Conservation (phyloP, 1,284 basidiomycete species). For the Trichosporon ovoides region DNA sequence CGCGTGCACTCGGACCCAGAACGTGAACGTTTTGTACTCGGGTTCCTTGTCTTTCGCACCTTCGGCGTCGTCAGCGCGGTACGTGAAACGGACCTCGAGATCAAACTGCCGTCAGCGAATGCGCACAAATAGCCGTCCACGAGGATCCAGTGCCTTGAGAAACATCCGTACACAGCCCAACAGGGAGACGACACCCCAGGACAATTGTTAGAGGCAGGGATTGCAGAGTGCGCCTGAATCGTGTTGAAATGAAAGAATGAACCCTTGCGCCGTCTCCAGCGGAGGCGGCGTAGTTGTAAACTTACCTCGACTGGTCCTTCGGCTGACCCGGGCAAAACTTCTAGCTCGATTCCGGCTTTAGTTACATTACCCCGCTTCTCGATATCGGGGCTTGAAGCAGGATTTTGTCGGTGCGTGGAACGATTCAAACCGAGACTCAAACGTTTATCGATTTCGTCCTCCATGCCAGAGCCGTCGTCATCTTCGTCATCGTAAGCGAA, state of each 20-base stretch:
- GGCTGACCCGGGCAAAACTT: conserved; percentile 22
- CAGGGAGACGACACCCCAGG: no score
- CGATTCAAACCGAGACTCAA: conserved; percentile 51
- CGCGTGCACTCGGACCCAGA: conserved; percentile 39
- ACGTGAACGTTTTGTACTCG: conserved; percentile 47
- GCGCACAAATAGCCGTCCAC: no score
- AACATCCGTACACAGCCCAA: no score
- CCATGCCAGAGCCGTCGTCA: conserved; percentile 65
- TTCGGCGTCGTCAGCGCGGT: conserved; percentile 69
- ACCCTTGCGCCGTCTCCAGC: no score
- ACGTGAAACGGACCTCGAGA: conserved; percentile 85
- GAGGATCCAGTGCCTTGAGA: no score
- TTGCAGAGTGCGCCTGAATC: no score
- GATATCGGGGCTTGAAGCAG: conserved; percentile 40
- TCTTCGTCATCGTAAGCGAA: conserved; percentile 88
- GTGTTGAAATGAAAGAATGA: no score
- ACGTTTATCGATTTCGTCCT: conserved; percentile 33
- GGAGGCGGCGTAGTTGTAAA: no score
- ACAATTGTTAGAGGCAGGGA: no score
- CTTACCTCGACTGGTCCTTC: conserved; percentile 23
- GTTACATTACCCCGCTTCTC: conserved; percentile 71
- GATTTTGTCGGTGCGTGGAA: conserved; percentile 19
- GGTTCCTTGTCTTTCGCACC: conserved; percentile 23
- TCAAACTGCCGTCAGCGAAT: no score
- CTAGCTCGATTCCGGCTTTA: conserved; percentile 56